Percentiles rank a stretch among this genome's conserved stretches.
These are phyloP conservation scores for Rhizophagus clarus DNA, from an alignment of 192 early-diverging fungal species.

Conservation along the genomic window DNA sequence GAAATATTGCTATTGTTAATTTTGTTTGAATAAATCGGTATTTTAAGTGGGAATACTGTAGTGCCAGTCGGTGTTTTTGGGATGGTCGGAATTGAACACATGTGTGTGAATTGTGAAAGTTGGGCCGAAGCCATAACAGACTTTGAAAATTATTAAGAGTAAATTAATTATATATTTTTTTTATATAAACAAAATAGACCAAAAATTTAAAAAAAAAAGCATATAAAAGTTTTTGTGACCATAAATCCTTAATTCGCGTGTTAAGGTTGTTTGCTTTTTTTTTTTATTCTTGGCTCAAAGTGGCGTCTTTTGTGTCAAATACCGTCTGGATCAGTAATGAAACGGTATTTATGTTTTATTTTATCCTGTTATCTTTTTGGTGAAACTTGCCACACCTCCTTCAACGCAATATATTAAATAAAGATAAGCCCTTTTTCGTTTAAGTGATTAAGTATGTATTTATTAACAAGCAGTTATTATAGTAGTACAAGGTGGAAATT, in stretches of 20 bases:
- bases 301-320: background rate
- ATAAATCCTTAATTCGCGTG: background rate
- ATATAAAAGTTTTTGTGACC: background rate
- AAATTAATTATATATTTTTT: background rate
- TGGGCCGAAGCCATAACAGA: slow-evolving; percentile 1
- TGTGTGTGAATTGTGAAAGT: background rate
- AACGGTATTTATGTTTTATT: background rate
- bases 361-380: background rate
- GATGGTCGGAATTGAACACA: background rate
- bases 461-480: background rate
- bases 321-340: background rate
- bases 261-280: background rate
- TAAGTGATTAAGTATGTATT: background rate
- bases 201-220: background rate
- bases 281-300: background rate
- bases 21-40: background rate
- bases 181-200: background rate
- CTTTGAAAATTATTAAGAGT: background rate
- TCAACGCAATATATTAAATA: slow-evolving; percentile 5
- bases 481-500: background rate
- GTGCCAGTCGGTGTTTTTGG: background rate
- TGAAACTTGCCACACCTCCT: slow-evolving; percentile 3
- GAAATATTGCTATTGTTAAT: background rate
- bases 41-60: background rate
- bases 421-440: background rate